Evolutionary conservation across 2,329 filamentous ascomycete species (phyloP), one percentile per base, ranked within the genome.

Genomic region (Corniculantispora saksenae): DNA sequence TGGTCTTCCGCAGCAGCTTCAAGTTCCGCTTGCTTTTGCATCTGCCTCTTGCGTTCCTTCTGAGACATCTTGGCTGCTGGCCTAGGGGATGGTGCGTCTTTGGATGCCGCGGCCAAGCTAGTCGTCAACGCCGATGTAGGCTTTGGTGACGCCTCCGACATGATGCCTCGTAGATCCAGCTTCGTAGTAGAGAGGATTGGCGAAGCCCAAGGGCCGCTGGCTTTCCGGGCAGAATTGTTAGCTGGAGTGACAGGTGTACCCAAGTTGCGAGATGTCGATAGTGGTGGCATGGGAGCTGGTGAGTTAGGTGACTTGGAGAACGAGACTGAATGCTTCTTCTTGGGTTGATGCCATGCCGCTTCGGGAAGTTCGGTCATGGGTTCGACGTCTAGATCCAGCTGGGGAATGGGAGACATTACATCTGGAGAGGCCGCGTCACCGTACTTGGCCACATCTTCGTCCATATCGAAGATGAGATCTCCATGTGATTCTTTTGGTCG

Each of bases 381-480:
- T 4, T 75, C 73, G 15, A 70, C 47, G 17, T 76, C 73, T 2
- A 71, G 64, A 19, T 72, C 70, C 12, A 69, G 67, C 12, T 66
- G 56, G 17, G 61, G 61, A 4, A 54, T 40, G 21, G 66, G 55
- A 3, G 70, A 67, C 32, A 70, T 67, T 8, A 67, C 64, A 15
- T 64, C 60, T 15, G 72, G 70, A 10, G 73, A 74, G 15, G 62
- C 57, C 3, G 77, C 74, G 57, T 75, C 80, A 29, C 68, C 67
- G 9, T 69, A 64, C 1, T 69, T 70, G 8, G 75, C 71, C 0
- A 71, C 68, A 12, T 83, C 84, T 51, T 93, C 93, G 66, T 97
- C 94, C 93, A 97, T 97, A 69, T 92, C 88, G 73, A 97, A 97
- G 76, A 97, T 97, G 63, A 97, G 83, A 70, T 97, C 94, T 45